Base-by-base conservation (phyloP, 2,329 filamentous ascomycete species). In the Neophaeococcomyces mojaviensis region DNA sequence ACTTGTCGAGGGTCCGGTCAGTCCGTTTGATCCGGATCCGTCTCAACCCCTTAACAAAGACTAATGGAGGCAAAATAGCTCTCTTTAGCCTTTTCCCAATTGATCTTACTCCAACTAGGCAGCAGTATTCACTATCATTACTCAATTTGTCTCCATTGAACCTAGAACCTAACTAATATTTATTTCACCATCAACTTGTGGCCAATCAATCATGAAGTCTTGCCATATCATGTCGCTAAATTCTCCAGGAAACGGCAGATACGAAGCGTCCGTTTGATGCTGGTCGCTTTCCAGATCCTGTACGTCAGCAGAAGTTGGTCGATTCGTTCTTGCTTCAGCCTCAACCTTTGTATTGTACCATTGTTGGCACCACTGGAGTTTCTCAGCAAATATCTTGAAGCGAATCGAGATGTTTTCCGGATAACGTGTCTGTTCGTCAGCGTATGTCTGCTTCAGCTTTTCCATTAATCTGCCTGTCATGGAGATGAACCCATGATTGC, bases 401-500 rank as follows among this genome's bases (percentile, higher is more conserved):
- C 46, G 34, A 9, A 30, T 39, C 16, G 46, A 35, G 8, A 44
- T 19, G 9, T n/a, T 44, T 31, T 18, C 16, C 10, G 46, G 38
- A 18, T 46, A 38, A n/a, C 24, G 38, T 30, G 19, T n/a, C 7
- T 19, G 24, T 20, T 38, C 18, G 16, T 31, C 18, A 15, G 20
- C 32, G 15, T 44, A 15, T 7, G 42, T 49, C 22, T 53, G 51
- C 30, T 58, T 48, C 3, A 61, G 19, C 31, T 55, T 59, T 12
- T 28, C 26, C 10, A 34, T 19, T 2, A 61, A 20, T 1, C 16
- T 28, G 19, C 58, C 53, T 18, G 55, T 15, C 1, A 49, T 46
- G 2, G 48, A 32, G 6, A 54, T 26, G 39, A 59, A 57, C 24
- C 58, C 53, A 4, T 60, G 42, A 2, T 41, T 53, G 5, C 35